These are phyloP conservation scores for Alnus glutinosa DNA, from an alignment of 306 rosid genomes.

Conservation along the genomic window DNA sequence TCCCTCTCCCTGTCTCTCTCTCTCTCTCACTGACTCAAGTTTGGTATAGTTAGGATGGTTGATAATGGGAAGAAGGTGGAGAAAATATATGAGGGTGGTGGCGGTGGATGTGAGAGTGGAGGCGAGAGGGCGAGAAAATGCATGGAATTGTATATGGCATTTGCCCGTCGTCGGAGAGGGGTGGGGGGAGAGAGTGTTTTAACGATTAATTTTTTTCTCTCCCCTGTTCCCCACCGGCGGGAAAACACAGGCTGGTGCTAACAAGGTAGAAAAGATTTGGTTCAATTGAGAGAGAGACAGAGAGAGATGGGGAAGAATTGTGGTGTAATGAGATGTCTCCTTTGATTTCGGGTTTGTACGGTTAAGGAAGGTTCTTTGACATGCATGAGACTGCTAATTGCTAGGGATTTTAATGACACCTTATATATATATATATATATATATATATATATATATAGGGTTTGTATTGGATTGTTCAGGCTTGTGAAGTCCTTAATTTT, in stretches of 20 bases:
- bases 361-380: conserved; percentile 14
- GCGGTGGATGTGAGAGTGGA: conserved; percentile 38
- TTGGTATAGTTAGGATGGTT: too few species aligned
- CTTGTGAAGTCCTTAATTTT: too few species aligned
- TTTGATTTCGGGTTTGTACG: conserved; percentile 34
- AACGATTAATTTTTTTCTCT: conserved; percentile 15
- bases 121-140: conserved; percentile 49
- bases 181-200: conserved; percentile 10
- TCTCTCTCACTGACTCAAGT: background rate
- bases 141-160: conserved; percentile 23
- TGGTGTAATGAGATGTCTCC: conserved; percentile 45
- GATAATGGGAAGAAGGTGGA: background rate
- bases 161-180: conserved; percentile 23
- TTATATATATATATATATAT: too few species aligned
- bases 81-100: background rate
- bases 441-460: too few species aligned
- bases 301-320: conserved; percentile 36
- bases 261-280: conserved; percentile 22
- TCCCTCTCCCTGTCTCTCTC: background rate
- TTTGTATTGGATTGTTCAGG: too few species aligned
- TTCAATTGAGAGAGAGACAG: conserved; percentile 9
- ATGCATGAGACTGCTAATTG: background rate
- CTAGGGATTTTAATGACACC: too few species aligned
- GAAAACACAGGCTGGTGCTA: conserved; percentile 32
- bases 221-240: conserved; percentile 57